Percentiles rank a stretch among this genome's conserved stretches.
Evolutionary conservation across 2,329 filamentous ascomycete species (phyloP).

Genomic region (Dothistroma pini): DNA sequence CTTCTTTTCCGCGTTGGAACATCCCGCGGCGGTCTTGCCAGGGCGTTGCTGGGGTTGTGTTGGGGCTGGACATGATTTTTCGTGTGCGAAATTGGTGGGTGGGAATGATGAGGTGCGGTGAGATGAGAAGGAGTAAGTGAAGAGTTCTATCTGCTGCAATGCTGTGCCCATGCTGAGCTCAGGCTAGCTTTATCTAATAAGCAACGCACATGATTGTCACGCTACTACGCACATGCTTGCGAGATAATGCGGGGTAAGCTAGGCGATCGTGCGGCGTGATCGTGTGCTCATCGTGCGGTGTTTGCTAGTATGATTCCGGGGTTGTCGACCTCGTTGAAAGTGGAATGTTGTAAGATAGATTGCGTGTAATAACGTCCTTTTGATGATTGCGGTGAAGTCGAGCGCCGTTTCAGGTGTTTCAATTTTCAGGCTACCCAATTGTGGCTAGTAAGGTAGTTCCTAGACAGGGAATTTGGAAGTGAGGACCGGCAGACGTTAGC

Average conservation of each 20-base stretch:
- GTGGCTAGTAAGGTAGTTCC: neutral
- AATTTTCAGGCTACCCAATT: neutral
- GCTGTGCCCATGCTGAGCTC: neutral
- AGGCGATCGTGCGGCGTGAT: constrained; percentile 3
- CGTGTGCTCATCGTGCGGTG: neutral
- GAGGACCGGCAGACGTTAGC: neutral
- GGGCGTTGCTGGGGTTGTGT: constrained; percentile 1
- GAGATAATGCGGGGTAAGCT: constrained; percentile 4
- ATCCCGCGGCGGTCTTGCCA: constrained; percentile 34
- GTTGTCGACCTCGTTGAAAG: neutral
- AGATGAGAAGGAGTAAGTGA: neutral
- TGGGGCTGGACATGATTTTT: constrained; percentile 13
- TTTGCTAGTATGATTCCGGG: neutral
- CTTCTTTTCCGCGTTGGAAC: constrained; percentile 34
- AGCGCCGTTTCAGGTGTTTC: too few species aligned
- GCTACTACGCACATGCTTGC: neutral
- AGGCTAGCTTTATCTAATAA: neutral
- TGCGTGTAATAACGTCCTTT: neutral
- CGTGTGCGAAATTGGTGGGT: neutral
- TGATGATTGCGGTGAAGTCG: neutral
- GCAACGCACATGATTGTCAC: constrained; percentile 4
- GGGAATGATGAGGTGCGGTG: neutral
- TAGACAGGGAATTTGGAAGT: neutral
- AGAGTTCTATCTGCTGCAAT: neutral
- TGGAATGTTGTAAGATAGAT: neutral